Conservation (phyloP, 2,329 filamentous ascomycete genomes). For the Chaetothyriales sp. region DNA sequence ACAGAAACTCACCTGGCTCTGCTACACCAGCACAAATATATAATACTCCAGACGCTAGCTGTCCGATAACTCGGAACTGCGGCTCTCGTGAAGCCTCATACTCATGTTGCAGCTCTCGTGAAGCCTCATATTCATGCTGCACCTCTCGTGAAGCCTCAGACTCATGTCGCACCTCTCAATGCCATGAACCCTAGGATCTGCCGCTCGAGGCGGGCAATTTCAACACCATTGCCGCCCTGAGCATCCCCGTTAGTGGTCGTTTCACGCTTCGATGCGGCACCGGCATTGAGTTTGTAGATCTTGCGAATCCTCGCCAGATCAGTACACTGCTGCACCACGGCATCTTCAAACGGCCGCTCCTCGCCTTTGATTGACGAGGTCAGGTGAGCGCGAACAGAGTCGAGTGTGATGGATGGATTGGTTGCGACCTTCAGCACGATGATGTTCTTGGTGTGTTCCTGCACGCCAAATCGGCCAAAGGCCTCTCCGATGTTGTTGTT, state of each 20-base stretch:
- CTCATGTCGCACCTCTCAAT: constrained; percentile 45
- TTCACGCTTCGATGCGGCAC: constrained; percentile 6
- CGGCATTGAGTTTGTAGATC: constrained; percentile 63
- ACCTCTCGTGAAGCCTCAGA: no score
- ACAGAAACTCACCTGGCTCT: no score
- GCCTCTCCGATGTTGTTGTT: constrained; percentile 87
- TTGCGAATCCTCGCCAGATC: constrained; percentile 63
- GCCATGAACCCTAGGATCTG: constrained; percentile 67
- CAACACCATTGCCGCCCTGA: constrained; percentile 12
- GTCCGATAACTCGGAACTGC: no score
- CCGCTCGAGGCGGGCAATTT: constrained; percentile 48
- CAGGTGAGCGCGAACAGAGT: constrained; percentile 49
- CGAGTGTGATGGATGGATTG: constrained; percentile 32
- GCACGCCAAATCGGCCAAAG: constrained; percentile 77
- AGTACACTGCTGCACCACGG: constrained; percentile 42
- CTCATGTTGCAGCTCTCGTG: constrained; percentile 7
- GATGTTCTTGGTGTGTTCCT: constrained; percentile 55
- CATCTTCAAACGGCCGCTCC: constrained; percentile 47
- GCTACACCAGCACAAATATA: no score
- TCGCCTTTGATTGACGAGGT: constrained; percentile 47
- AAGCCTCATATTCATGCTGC: constrained; percentile 6
- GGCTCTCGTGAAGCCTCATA: neutral
- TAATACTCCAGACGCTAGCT: no score
- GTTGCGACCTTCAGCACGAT: constrained; percentile 66
- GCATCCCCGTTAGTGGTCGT: constrained; percentile 15